A percentile compares a stretch with the other conserved stretches of the same genome.
Evolutionary conservation across 345 rosid species (phyloP).

Genomic region (Noccaea caerulescens): DNA sequence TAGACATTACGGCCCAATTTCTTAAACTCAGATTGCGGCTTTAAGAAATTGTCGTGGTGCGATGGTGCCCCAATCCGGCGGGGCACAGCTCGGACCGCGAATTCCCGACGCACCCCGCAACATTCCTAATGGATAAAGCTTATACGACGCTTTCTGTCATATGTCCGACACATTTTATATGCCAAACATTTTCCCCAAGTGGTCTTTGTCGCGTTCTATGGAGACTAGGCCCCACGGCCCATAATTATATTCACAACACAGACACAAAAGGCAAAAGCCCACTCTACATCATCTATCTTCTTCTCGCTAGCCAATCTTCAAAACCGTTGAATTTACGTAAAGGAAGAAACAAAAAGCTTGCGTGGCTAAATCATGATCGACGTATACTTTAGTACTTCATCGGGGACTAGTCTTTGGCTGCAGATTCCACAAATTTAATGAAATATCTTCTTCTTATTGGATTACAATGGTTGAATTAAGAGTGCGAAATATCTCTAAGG

Average conservation of each 20-base stretch:
- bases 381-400: slow-evolving; percentile 9
- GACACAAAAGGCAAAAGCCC: slow-evolving; percentile 34
- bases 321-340: slow-evolving; percentile 18
- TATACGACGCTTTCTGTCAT: slow-evolving; percentile 10
- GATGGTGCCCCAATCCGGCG: background rate
- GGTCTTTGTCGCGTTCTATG: slow-evolving; percentile 32
- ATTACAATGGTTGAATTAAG: background rate
- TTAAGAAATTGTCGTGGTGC: background rate
- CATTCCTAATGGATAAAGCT: background rate
- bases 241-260: slow-evolving; percentile 21
- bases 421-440: background rate
- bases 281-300: slow-evolving; percentile 23
- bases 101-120: background rate
- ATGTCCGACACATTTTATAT: slow-evolving; percentile 20
- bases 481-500: background rate
- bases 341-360: slow-evolving; percentile 8
- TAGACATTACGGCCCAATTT: slow-evolving; percentile 29
- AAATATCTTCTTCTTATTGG: background rate
- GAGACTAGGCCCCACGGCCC: slow-evolving; percentile 37
- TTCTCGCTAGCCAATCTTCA: slow-evolving; percentile 3
- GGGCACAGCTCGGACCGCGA: background rate
- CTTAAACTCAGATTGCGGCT: background rate
- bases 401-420: background rate
- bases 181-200: background rate
- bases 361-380: slow-evolving; percentile 24